Conservation (phyloP, 192 early-diverging fungal genomes). For the Coemansia biformis region DNA sequence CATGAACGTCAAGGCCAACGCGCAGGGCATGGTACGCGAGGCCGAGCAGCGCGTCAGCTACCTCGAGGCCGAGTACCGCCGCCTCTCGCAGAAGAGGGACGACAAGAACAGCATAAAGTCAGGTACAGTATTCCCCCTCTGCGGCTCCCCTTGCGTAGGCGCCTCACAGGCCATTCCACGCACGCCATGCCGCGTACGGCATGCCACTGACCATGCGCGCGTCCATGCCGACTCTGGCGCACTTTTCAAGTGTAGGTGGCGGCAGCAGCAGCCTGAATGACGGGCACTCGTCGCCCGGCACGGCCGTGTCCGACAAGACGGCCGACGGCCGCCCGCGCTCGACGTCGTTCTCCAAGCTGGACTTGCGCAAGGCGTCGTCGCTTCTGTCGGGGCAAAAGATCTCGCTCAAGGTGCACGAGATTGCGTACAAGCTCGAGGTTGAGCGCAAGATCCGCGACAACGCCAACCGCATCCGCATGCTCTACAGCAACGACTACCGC, state of each 20-base stretch:
- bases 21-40: constrained; percentile 65
- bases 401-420: constrained; percentile 77
- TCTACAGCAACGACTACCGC: constrained; percentile 49
- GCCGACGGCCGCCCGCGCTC: constrained; percentile 23
- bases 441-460: constrained; percentile 84
- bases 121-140: constrained; percentile 3
- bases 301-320: constrained; percentile 8
- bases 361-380: constrained; percentile 64
- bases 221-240: no score
- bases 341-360: constrained; percentile 49
- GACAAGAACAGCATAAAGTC: constrained; percentile 49
- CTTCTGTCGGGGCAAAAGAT: constrained; percentile 66
- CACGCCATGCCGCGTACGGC: no score
- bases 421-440: constrained; percentile 86
- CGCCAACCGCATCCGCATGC: constrained; percentile 39
- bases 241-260: constrained; percentile 1
- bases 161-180: no score
- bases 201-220: no score
- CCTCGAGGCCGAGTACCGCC: constrained; percentile 61
- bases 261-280: constrained; percentile 13
- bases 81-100: constrained; percentile 55
- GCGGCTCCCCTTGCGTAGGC: no score
- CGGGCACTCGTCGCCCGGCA: constrained; percentile 20
- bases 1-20: constrained; percentile 64
- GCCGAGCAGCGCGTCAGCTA: constrained; percentile 65